These are phyloP conservation scores for Paramyrothecium sp. DNA, from an alignment of 2,329 filamentous ascomycete species.

Conservation along the genomic window DNA sequence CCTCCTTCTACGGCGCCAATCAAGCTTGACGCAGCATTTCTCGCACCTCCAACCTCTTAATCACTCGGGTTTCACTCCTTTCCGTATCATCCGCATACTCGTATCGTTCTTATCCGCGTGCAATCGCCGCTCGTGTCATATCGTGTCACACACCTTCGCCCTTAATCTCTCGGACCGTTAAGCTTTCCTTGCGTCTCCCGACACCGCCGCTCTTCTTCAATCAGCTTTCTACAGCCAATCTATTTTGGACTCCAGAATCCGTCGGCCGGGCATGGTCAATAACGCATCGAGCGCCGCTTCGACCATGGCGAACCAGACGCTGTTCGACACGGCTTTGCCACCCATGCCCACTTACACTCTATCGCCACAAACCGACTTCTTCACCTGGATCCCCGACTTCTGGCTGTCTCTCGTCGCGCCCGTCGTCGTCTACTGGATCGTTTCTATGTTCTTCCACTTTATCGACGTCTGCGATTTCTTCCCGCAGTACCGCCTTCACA, in stretches of 20 bases:
- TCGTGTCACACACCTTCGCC: no score
- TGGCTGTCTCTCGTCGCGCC: constrained; percentile 74
- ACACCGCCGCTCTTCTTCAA: no score
- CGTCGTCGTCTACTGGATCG: constrained; percentile 81
- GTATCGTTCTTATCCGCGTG: no score
- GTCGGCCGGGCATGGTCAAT: constrained; percentile 35
- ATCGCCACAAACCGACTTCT: constrained; percentile 65
- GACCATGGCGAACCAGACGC: constrained; percentile 51
- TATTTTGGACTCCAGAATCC: not conserved
- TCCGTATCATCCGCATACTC: no score
- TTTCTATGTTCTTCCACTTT: constrained; percentile 83
- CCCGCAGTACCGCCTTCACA: constrained; percentile 90
- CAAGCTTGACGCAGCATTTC: no score
- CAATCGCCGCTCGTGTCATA: no score
- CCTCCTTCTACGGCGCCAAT: not conserved
- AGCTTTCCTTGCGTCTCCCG: no score
- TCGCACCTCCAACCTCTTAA: no score
- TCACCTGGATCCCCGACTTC: constrained; percentile 79
- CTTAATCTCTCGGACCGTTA: not conserved
- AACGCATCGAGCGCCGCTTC: constrained; percentile 26
- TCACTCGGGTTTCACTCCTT: no score
- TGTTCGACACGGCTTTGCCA: constrained; percentile 63
- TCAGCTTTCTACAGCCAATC: no score
- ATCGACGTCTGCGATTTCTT: constrained; percentile 85
- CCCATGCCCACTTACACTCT: constrained; percentile 83